phyloP scores from a whole-genome alignment of 2,329 filamentous ascomycete genomes.

The Rasamsonia emersonii region DNA sequence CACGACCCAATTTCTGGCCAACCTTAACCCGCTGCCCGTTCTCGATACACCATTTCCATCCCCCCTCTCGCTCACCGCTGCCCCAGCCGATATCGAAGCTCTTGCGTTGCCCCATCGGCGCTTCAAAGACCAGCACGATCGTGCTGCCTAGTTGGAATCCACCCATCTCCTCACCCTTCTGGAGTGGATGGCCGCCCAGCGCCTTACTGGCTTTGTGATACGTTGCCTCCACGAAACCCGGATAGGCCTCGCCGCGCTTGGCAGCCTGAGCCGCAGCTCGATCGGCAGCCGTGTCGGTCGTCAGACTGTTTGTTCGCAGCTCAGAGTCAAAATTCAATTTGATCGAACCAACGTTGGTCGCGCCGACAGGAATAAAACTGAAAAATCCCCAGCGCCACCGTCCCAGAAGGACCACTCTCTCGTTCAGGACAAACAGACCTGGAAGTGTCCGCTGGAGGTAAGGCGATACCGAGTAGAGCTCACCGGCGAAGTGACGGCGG shows the following conservation, averaged over 20 bases:
- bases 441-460: slow-evolving; percentile 90
- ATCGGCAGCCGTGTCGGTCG: slow-evolving; percentile 87
- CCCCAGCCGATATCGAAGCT: slow-evolving; percentile 55
- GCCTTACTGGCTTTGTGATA: slow-evolving; percentile 71
- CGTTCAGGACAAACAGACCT: slow-evolving; percentile 92
- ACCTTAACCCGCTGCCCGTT: slow-evolving; percentile 84
- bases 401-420: slow-evolving; percentile 86
- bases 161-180: slow-evolving; percentile 92
- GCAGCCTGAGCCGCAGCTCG: slow-evolving; percentile 72
- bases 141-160: slow-evolving; percentile 95
- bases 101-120: slow-evolving; percentile 56
- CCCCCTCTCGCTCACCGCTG: slow-evolving; percentile 50
- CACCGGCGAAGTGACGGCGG: slow-evolving; percentile 93
- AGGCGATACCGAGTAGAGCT: slow-evolving; percentile 88
- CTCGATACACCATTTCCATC: slow-evolving; percentile 79
- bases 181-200: slow-evolving; percentile 72
- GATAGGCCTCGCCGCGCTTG: slow-evolving; percentile 67
- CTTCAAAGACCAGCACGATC: slow-evolving; percentile 93
- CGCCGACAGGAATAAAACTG: slow-evolving; percentile 87
- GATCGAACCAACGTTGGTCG: slow-evolving; percentile 95
- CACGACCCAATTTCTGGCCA: slow-evolving; percentile 73
- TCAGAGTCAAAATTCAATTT: slow-evolving; percentile 95
- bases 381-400: slow-evolving; percentile 98
- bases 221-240: slow-evolving; percentile 87
- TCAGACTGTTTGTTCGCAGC: slow-evolving; percentile 81